Base-by-base conservation (phyloP, 805 yeast genomes). In the Yamadazyma takamatsuzukensis region DNA sequence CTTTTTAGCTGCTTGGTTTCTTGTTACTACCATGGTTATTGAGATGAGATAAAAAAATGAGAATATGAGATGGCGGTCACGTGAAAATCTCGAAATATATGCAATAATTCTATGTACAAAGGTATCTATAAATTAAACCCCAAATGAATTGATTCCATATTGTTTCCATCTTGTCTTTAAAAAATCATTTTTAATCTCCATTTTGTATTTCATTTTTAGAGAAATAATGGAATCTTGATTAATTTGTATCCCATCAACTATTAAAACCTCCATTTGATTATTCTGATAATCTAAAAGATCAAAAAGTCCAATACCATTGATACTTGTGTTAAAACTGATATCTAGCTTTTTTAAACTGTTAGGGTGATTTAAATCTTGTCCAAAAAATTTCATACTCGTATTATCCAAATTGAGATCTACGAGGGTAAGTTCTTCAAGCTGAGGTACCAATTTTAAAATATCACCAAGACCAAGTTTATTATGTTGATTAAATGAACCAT, bases 231-330 rank as follows among this genome's bases (percentile, higher is more conserved):
- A 60, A 16, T 54, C 53, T 21, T 35, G 40, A 33, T 53, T 54
- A 16, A 65, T 43, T 3, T 57, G 56, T 6, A 59, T 32, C 2
- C 71, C 72, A 39, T 64, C 58, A 6, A 65, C 33, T 6, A 50
- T 31, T 15, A 65, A 43, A 8, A 35, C 37, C 1, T 51, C 52
- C 5, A 62, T 27, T 11, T 27, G 22, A 7, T 49, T 38, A 14
- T 30, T 14, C 14, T 32, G 22, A 16, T 15, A 13, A 33, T 47
- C 45, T 21, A 64, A 49, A 10, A 64, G 41, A 25, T 49, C 53
- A 33, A 66, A 53, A 8, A 66, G 42, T 1, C 69, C 68, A n/a
- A 57, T 54, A 1, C 72, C 72, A 31, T 56, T 61, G 3, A 66
- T 47, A 29, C 39, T 47, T 7, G 29, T 39, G 32, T 64, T 55